These are phyloP conservation scores for Aureobasidium sp. DNA, from an alignment of 2,329 filamentous ascomycete species.

Conservation along the genomic window DNA sequence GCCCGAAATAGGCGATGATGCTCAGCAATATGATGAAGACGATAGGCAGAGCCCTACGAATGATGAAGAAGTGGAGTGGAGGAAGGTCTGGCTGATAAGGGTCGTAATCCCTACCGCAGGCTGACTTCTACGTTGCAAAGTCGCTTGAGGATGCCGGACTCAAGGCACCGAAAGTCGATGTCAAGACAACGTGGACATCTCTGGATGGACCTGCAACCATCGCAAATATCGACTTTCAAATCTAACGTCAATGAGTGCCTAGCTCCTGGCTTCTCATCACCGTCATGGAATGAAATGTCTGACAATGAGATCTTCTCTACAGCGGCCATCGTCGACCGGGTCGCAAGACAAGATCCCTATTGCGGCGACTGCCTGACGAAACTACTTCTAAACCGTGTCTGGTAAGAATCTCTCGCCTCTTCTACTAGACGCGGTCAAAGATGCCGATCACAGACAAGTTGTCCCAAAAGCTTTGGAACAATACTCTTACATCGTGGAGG, in stretches of 20 bases:
- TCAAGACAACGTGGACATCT: slow-evolving; percentile 38
- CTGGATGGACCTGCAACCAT: slow-evolving; percentile 37
- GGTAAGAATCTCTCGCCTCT: slow-evolving; percentile 33
- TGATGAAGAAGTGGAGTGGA: too few relatives aligned
- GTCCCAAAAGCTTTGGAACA: slow-evolving; percentile 29
- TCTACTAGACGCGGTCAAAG: slow-evolving; percentile 29
- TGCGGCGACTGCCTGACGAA: slow-evolving; percentile 40
- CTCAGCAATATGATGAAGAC: too few relatives aligned
- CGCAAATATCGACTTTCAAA: slow-evolving; percentile 34
- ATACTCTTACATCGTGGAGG: slow-evolving; percentile 38
- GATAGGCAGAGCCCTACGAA: too few relatives aligned
- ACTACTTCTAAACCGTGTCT: slow-evolving; percentile 32
- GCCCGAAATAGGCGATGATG: too few relatives aligned
- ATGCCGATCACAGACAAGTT: slow-evolving; percentile 29
- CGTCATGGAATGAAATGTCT: slow-evolving; percentile 30
- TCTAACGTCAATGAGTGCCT: slow-evolving; percentile 38
- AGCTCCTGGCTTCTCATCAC: slow-evolving; percentile 36
- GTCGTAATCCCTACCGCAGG: slow-evolving; percentile 28
- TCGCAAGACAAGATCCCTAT: slow-evolving; percentile 33
- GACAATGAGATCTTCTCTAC: slow-evolving; percentile 34
- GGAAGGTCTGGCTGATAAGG: slow-evolving; percentile 32
- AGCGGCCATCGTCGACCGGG: slow-evolving; percentile 34
- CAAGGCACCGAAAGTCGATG: slow-evolving; percentile 35
- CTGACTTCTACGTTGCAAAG: slow-evolving; percentile 33
- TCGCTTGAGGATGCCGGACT: slow-evolving; percentile 34